phyloP scores from a whole-genome alignment of 2,329 filamentous ascomycete genomes.

The Hypocreales sp. region DNA sequence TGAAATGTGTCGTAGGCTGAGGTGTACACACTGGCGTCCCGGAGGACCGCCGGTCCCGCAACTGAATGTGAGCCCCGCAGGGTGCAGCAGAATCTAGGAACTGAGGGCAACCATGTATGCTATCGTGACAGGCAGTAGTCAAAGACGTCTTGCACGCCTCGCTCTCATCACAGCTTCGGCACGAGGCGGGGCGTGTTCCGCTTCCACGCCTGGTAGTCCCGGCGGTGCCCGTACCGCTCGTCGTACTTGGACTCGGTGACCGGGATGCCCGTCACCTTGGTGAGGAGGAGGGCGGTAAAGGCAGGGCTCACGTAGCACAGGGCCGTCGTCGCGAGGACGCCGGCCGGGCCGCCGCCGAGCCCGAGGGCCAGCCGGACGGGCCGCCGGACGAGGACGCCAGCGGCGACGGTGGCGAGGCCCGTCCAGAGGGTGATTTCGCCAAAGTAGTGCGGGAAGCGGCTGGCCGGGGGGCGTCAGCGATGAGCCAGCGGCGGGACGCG shows the following conservation, averaged over 20 bases:
- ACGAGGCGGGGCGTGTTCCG: conserved; percentile 48
- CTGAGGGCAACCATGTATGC: too few species aligned
- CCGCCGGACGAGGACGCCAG: conserved; percentile 36
- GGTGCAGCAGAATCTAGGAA: too few species aligned
- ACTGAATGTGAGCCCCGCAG: too few species aligned
- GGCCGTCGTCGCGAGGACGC: conserved; percentile 14
- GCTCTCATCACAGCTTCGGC: conserved; percentile 29
- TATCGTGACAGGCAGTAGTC: too few species aligned
- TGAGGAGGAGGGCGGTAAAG: conserved; percentile 46
- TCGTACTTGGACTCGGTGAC: conserved; percentile 57
- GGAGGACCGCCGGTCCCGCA: too few species aligned
- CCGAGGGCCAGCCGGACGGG: conserved; percentile 43
- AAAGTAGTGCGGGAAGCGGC: conserved; percentile 55
- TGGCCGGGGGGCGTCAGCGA: conserved; percentile 3
- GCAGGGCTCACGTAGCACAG: conserved; percentile 44
- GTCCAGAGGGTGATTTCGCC: conserved; percentile 57
- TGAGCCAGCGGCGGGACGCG: background rate
- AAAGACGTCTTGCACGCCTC: conserved; percentile 1
- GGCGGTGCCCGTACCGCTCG: conserved; percentile 42
- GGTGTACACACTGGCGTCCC: too few species aligned
- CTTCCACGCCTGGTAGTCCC: conserved; percentile 56
- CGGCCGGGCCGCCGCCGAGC: conserved; percentile 24
- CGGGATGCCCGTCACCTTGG: conserved; percentile 49
- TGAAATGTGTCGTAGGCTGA: too few species aligned
- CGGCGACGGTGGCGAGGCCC: conserved; percentile 44